Base-by-base conservation (phyloP, 805 yeast species). In the Candida taoyuanica region DNA sequence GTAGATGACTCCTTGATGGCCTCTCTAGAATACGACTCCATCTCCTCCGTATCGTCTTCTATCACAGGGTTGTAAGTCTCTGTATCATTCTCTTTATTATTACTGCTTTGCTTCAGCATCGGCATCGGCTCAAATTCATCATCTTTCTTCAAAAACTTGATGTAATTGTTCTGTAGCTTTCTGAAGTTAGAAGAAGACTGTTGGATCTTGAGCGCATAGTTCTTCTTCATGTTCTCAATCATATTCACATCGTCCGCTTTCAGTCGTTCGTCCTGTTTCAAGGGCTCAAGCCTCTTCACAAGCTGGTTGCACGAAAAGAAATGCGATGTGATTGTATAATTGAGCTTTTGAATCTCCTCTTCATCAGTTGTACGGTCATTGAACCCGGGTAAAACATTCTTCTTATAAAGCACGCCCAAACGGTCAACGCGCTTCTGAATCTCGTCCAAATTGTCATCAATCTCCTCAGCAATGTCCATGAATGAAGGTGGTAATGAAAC, bases 131-230 rank as follows among this genome's bases (percentile, higher is more conserved):
- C 81, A 50, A 73, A 79, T 33, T 85, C 93, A 55, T 85, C 93
- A 55, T 85, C 96, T 46, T 85, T 85, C 48, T 84, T 78, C 41
- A 91, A 67, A 48, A 83, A 85, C 56, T 85, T 83, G 55, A 93
- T 79, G 54, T 93, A 93, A 47, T 83, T 80, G 53, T 91, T 86
- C 59, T 93, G 99, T 51, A 93, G 65, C 55, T 85, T 84, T 36
- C 98, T 67, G 62, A 89, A 93, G 36, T 71, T 73, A 15, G 89
- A 74, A 29, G 94, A 82, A 31, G 76, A 65, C 29, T 77, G 79
- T 58, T 93, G 98, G 17, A 93, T 80, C 57, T 81, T 79, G 31
- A 82, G 68, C 3, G 98, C 98, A 59, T 89, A 78, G 33, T 78
- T 79, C 50, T 85, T 85, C 59, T 85, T 83, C 64, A 86, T 75